Percentiles rank a stretch among this genome's conserved stretches.
Evolutionary conservation across 345 rosid genomes (phyloP).

Genomic region (Ceriops decandra): DNA sequence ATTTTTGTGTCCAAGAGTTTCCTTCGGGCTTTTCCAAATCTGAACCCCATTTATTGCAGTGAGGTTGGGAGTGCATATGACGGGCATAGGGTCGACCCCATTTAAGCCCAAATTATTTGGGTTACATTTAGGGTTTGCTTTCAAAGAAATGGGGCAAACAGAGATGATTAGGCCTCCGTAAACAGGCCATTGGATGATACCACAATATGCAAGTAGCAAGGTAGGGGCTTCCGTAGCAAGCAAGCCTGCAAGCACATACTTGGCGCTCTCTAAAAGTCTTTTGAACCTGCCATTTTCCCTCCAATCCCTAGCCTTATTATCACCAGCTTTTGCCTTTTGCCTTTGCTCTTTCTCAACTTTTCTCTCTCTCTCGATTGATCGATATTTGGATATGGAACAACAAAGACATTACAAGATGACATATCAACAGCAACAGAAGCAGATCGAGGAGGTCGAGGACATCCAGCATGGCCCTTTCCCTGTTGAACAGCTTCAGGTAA

Average conservation of each 20-base stretch:
- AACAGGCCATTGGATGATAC: no score
- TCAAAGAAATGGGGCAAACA: no score
- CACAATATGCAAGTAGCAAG: not conserved
- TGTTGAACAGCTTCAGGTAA: conserved; percentile 59
- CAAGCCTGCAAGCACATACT: not conserved
- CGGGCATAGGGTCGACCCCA: no score
- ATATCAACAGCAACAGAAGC: conserved; percentile 24
- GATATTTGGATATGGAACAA: conserved; percentile 32
- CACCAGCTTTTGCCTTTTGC: not conserved
- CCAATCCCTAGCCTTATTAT: not conserved
- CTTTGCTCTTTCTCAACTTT: not conserved
- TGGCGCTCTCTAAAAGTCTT: not conserved
- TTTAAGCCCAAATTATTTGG: no score
- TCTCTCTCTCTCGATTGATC: not conserved
- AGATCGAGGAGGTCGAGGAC: conserved; percentile 35
- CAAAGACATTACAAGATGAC: conserved; percentile 32
- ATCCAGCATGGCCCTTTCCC: conserved; percentile 54
- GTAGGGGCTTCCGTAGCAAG: not conserved
- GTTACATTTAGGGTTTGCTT: no score
- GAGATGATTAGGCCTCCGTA: no score
- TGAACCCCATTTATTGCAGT: no score
- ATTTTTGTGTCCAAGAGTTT: no score
- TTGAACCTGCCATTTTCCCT: conserved; percentile 18
- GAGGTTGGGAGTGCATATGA: no score
- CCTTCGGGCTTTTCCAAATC: no score